phyloP scores from a whole-genome alignment of 441 rosid genomes.

The Sinapis alba region DNA sequence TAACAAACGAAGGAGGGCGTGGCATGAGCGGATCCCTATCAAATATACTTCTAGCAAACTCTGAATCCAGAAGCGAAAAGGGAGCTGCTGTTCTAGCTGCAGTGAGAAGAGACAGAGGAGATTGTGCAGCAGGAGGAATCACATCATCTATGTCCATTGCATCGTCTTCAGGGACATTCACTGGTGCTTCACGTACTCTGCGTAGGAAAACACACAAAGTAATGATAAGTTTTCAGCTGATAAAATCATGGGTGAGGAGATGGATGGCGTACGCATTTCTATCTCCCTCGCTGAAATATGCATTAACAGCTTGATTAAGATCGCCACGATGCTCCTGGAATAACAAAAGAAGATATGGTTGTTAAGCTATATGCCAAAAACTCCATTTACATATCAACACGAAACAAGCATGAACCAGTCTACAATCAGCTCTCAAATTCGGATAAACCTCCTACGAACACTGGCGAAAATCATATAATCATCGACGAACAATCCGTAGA shows the following conservation, averaged over 20 bases:
- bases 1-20: slow-evolving; percentile 54
- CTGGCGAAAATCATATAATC: background rate
- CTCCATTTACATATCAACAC: background rate
- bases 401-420: background rate
- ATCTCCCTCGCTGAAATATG: slow-evolving; percentile 88
- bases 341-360: background rate
- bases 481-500: slow-evolving; percentile 7
- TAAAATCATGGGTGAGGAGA: slow-evolving; percentile 3
- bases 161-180: slow-evolving; percentile 56
- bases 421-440: slow-evolving; percentile 6
- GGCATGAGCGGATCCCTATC: slow-evolving; percentile 52
- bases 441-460: background rate
- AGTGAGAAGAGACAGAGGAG: slow-evolving; percentile 44
- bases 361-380: background rate
- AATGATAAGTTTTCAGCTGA: background rate
- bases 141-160: slow-evolving; percentile 91
- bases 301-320: slow-evolving; percentile 93
- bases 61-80: slow-evolving; percentile 58
- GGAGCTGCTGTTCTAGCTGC: slow-evolving; percentile 45
- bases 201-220: background rate
- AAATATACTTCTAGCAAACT: slow-evolving; percentile 44
- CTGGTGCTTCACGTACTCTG: slow-evolving; percentile 49
- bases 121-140: slow-evolving; percentile 46
- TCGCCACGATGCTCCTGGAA: slow-evolving; percentile 85
- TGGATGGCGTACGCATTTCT: slow-evolving; percentile 53